A percentile compares a stretch with the other conserved stretches of the same genome.
phyloP scores from a whole-genome alignment of 768 basidiomycete species.

The Gymnopilus junonius region DNA sequence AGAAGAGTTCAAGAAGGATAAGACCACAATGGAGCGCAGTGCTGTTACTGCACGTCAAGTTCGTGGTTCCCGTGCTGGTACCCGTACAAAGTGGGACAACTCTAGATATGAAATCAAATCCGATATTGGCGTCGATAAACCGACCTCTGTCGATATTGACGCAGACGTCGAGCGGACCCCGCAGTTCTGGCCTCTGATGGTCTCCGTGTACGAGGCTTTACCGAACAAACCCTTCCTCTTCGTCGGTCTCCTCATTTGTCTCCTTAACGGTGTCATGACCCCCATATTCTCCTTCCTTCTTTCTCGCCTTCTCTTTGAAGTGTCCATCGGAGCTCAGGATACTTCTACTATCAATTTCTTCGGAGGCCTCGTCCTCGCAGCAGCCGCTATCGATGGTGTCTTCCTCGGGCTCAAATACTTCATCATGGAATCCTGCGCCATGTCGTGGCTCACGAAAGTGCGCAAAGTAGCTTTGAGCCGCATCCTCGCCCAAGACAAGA shows the following conservation, averaged over 20 bases:
- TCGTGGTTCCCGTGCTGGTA: conserved; percentile 39
- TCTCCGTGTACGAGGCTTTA: conserved; percentile 66
- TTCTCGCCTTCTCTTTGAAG: conserved; percentile 77
- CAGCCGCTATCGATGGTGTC: conserved; percentile 79
- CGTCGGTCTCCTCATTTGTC: conserved; percentile 72
- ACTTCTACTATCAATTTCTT: conserved; percentile 64
- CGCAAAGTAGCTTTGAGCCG: conserved; percentile 60
- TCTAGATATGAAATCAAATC: conserved; percentile 29
- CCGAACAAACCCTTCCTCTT: conserved; percentile 74
- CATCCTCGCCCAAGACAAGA: conserved; percentile 80
- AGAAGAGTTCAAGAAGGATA: neutral
- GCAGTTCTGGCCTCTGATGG: conserved; percentile 51
- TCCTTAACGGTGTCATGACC: conserved; percentile 82
- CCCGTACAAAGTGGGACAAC: conserved; percentile 3
- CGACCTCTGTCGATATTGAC: neutral
- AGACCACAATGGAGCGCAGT: conserved; percentile 9
- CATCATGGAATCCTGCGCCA: conserved; percentile 74
- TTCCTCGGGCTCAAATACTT: conserved; percentile 78
- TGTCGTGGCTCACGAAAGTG: conserved; percentile 76
- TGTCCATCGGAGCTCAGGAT: conserved; percentile 72
- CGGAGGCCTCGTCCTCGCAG: conserved; percentile 70
- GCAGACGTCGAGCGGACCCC: conserved; percentile 26
- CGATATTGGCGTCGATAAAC: conserved; percentile 19
- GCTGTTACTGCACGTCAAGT: conserved; percentile 48
- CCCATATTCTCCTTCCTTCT: conserved; percentile 93